Evolutionary conservation across 345 rosid species (phyloP).

Genomic region (Eucalyptus erythrocorys): DNA sequence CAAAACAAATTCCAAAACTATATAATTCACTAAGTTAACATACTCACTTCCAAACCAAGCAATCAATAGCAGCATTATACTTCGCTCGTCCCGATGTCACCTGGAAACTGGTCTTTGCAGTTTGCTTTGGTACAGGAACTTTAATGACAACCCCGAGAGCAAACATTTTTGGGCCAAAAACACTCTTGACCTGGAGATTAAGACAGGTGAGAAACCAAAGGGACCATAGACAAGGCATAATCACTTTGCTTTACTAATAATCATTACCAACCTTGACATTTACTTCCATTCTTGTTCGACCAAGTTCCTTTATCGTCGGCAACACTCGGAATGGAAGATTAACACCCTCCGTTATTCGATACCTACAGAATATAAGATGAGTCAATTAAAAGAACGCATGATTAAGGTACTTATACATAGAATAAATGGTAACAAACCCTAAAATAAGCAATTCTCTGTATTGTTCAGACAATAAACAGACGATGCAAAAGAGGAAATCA

Average conservation of each 20-base stretch:
- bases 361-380: slow-evolving; percentile 24
- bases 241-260: neutral
- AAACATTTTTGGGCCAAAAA: slow-evolving; percentile 99
- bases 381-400: neutral
- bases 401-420: neutral
- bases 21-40: neutral
- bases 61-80: slow-evolving; percentile 90
- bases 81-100: slow-evolving; percentile 95
- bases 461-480: neutral
- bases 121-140: slow-evolving; percentile 98
- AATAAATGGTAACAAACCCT: neutral
- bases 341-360: slow-evolving; percentile 97
- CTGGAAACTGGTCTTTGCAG: slow-evolving; percentile 96
- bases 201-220: neutral
- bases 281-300: slow-evolving; percentile 99
- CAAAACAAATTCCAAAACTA: neutral
- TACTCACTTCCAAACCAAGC: slow-evolving; percentile 99
- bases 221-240: slow-evolving; percentile 1
- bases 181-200: slow-evolving; percentile 87
- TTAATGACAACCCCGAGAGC: slow-evolving; percentile 97
- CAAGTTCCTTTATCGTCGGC: slow-evolving; percentile 98
- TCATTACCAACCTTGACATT: slow-evolving; percentile 70
- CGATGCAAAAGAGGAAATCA: neutral
- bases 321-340: slow-evolving; percentile 96
- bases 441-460: neutral